A percentile compares a stretch with the other conserved stretches of the same genome.
Conservation (phyloP, 768 basidiomycete genomes). For the Tylopilus plumbeoviolaceoides region DNA sequence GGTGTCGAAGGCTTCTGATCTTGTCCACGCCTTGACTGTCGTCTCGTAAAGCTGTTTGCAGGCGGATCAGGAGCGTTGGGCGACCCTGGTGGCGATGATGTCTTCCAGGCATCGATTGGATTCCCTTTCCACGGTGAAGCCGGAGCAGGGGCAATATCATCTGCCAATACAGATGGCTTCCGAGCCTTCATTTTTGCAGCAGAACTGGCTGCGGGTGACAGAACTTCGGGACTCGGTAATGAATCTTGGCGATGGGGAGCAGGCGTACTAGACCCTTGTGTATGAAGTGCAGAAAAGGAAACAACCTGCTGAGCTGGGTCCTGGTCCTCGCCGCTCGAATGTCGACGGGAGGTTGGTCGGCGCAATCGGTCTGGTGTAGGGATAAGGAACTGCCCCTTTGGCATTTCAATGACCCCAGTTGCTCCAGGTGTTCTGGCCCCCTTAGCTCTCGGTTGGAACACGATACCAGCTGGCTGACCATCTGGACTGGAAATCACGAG, state of each 20-base stretch:
- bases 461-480: slow-evolving; percentile 91
- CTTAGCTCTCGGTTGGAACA: slow-evolving; percentile 78
- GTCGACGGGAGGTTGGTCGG: slow-evolving; percentile 24
- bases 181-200: slow-evolving; percentile 24
- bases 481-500: slow-evolving; percentile 90
- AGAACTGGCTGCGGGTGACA: slow-evolving; percentile 1
- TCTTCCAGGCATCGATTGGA: slow-evolving; percentile 28
- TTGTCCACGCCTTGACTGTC: slow-evolving; percentile 30
- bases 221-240: slow-evolving; percentile 20
- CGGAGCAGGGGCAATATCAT: slow-evolving; percentile 17
- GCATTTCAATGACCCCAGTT: slow-evolving; percentile 40
- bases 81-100: slow-evolving; percentile 33
- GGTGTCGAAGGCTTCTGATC: slow-evolving; percentile 27
- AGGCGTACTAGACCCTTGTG: slow-evolving; percentile 10
- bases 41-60: slow-evolving; percentile 23
- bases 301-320: slow-evolving; percentile 20
- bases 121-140: slow-evolving; percentile 24
- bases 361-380: slow-evolving; percentile 27
- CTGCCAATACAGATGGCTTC: slow-evolving; percentile 28
- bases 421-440: slow-evolving; percentile 34
- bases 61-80: slow-evolving; percentile 27
- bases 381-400: slow-evolving; percentile 37
- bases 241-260: slow-evolving; percentile 24
- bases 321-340: slow-evolving; percentile 28
- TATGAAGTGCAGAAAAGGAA: slow-evolving; percentile 30